phyloP scores from a whole-genome alignment of 164 flowering plant species.

The Echeveria elegans region DNA sequence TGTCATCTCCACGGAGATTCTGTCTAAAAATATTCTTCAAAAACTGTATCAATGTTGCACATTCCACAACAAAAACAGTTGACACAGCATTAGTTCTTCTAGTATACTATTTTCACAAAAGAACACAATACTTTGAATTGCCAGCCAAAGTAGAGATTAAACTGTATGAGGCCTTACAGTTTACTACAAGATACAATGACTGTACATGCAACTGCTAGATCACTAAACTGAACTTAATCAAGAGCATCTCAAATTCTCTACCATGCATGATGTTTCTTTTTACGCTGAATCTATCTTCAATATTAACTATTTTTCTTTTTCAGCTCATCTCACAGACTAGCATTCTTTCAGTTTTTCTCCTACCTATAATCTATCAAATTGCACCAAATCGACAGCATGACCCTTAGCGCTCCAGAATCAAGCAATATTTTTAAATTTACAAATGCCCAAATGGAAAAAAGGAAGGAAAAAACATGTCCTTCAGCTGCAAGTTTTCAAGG shows the following conservation, averaged over 20 bases:
- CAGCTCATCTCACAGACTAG: neutral
- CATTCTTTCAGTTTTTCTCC: neutral
- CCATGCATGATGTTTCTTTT: neutral
- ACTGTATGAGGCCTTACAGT: neutral
- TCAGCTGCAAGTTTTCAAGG: too few relatives aligned
- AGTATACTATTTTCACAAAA: neutral
- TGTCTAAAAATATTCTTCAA: slow-evolving; percentile 6
- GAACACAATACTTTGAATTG: neutral
- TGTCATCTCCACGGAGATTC: slow-evolving; percentile 8
- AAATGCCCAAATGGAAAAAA: too few relatives aligned
- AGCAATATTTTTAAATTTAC: too few relatives aligned
- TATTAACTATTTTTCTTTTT: neutral
- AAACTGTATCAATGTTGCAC: neutral
- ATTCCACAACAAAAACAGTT: neutral
- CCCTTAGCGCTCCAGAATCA: neutral
- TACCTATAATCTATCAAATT: neutral
- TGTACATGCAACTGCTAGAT: neutral
- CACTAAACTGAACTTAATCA: neutral
- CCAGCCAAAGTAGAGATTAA: neutral
- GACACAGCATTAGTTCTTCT: neutral
- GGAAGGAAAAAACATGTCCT: too few relatives aligned
- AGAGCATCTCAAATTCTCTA: neutral
- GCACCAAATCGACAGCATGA: neutral
- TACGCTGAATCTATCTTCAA: neutral
- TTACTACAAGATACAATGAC: neutral